Percentiles rank a stretch among this genome's conserved stretches.
Conservation (phyloP, 2,329 filamentous ascomycete genomes). For the Phyllosticta citriasiana region DNA sequence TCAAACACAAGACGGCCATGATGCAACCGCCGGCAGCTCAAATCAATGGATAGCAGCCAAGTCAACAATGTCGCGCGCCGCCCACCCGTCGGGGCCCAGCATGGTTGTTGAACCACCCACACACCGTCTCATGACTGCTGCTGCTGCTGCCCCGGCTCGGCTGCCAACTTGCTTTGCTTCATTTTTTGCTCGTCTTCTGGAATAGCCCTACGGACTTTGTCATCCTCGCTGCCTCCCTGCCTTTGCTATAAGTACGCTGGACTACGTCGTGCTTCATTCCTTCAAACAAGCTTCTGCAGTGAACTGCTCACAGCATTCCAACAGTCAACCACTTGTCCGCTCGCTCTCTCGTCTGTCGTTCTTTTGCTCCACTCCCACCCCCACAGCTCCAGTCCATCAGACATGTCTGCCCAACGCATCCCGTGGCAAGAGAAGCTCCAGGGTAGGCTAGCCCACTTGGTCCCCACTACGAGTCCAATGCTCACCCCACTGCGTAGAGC, state of each 20-base stretch:
- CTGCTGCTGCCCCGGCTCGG: conserved; percentile 2
- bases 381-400: background rate
- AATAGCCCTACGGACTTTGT: background rate
- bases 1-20: conserved; percentile 3
- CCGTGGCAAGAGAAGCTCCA: conserved; percentile 17
- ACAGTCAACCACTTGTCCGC: background rate
- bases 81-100: background rate
- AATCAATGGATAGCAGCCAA: conserved; percentile 9
- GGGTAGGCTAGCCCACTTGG: conserved; percentile 15
- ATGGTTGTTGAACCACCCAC: conserved; percentile 3
- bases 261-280: conserved; percentile 6
- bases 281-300: conserved; percentile 1
- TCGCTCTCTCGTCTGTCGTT: background rate
- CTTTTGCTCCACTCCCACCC: conserved; percentile 2
- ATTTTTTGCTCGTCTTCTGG: background rate
- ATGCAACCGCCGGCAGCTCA: conserved; percentile 8
- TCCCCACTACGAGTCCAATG: background rate
- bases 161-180: conserved; percentile 1
- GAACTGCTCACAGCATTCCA: background rate
- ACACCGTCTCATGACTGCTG: conserved; percentile 10
- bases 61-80: conserved; percentile 1
- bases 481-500: conserved; percentile 17
- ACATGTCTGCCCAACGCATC: conserved; percentile 10
- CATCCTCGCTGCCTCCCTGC: background rate
- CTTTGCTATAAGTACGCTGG: background rate